Percentiles rank a stretch among this genome's conserved stretches.
These are phyloP conservation scores for Drechmeria coniospora DNA, from an alignment of 2,329 filamentous ascomycete genomes.

Conservation along the genomic window DNA sequence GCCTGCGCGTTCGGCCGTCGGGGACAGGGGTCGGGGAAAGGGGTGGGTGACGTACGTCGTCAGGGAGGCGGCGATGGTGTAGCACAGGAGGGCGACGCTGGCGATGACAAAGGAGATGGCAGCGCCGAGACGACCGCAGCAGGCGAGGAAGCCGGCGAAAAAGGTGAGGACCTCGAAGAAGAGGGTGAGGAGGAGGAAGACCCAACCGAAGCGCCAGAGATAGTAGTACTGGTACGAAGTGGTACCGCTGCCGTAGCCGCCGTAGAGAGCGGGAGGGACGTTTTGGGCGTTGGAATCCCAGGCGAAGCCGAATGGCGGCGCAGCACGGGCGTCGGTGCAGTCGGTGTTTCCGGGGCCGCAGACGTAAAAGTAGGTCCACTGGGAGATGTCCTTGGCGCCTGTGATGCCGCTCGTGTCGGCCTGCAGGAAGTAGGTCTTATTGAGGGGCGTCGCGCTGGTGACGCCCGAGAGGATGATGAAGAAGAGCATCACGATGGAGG, in stretches of 20 bases:
- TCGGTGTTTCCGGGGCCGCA: slow-evolving; percentile 50
- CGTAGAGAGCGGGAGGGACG: slow-evolving; percentile 29
- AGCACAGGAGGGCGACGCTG: slow-evolving; percentile 50
- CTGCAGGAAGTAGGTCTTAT: slow-evolving; percentile 72
- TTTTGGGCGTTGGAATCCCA: slow-evolving; percentile 34
- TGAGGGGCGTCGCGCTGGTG: slow-evolving; percentile 37
- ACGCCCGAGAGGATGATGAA: slow-evolving; percentile 44
- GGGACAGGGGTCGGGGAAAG: slow-evolving; percentile 1
- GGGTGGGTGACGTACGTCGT: slow-evolving; percentile 49
- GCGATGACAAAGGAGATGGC: slow-evolving; percentile 47
- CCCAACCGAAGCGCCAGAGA: slow-evolving; percentile 84
- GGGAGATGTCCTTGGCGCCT: slow-evolving; percentile 49
- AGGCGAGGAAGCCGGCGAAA: slow-evolving; percentile 51
- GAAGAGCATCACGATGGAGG: slow-evolving; percentile 37
- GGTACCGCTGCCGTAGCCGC: slow-evolving; percentile 35
- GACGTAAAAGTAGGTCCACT: slow-evolving; percentile 87
- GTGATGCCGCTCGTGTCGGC: slow-evolving; percentile 61
- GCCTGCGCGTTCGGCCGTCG: no score
- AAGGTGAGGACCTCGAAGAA: slow-evolving; percentile 60
- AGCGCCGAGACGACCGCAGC: slow-evolving; percentile 55
- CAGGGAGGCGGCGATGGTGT: slow-evolving; percentile 48
- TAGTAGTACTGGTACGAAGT: slow-evolving; percentile 55
- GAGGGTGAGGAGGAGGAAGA: slow-evolving; percentile 72
- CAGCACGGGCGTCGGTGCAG: slow-evolving; percentile 48
- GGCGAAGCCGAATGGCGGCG: slow-evolving; percentile 57